A percentile compares a stretch with the other conserved stretches of the same genome.
phyloP scores from a whole-genome alignment of 2,329 filamentous ascomycete species.

The Exophiala bonariae region DNA sequence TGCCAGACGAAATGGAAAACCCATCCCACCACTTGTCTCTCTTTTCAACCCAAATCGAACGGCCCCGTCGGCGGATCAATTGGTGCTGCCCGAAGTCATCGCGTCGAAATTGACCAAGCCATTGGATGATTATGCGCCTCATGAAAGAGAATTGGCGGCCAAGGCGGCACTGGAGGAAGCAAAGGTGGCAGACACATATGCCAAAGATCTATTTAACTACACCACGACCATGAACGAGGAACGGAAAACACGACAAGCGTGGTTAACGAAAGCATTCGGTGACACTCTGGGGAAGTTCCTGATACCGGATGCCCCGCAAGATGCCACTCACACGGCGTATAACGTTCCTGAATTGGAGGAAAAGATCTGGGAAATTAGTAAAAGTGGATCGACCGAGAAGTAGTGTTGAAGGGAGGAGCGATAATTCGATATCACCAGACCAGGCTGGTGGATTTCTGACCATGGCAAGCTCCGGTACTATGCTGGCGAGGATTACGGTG shows the following conservation, averaged over 20 bases:
- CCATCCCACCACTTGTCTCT: constrained; percentile 44
- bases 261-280: constrained; percentile 26
- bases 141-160: constrained; percentile 47
- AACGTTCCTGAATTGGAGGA: constrained; percentile 24
- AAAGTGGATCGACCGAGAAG: not conserved
- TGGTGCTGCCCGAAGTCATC: constrained; percentile 23
- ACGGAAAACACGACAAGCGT: constrained; percentile 23
- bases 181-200: constrained; percentile 24
- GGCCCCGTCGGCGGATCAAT: constrained; percentile 35
- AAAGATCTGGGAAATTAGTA: constrained; percentile 26
- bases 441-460: no score
- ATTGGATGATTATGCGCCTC: constrained; percentile 43
- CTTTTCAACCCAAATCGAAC: constrained; percentile 41
- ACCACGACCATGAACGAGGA: constrained; percentile 28
- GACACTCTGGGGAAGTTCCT: constrained; percentile 28
- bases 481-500: no score
- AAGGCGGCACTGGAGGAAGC: constrained; percentile 27
- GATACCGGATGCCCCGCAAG: constrained; percentile 27
- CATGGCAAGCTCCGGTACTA: no score
- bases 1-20: constrained; percentile 44
- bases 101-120: constrained; percentile 32
- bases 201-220: constrained; percentile 26
- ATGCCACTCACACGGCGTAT: constrained; percentile 25
- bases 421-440: no score
- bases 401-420: no score